A percentile compares a stretch with the other conserved stretches of the same genome.
These are phyloP conservation scores for Fusarium aywerte DNA, from an alignment of 2,329 filamentous ascomycete species.

Conservation along the genomic window DNA sequence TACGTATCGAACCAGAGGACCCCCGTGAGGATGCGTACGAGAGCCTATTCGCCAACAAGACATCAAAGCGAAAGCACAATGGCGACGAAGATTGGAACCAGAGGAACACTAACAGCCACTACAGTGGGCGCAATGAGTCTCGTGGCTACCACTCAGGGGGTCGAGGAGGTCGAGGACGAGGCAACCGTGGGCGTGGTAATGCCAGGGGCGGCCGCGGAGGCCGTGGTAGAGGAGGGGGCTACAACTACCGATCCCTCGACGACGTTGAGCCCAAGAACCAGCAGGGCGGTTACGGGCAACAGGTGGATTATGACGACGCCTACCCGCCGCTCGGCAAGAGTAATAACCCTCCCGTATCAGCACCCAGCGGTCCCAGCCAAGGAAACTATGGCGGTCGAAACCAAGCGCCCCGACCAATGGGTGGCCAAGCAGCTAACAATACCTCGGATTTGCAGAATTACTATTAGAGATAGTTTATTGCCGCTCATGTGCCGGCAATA, in stretches of 20 bases:
- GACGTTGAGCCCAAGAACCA: constrained; percentile 66
- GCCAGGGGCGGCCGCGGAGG: constrained; percentile 56
- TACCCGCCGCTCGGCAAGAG: constrained; percentile 43
- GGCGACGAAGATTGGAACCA: constrained; percentile 58
- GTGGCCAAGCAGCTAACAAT: constrained; percentile 36
- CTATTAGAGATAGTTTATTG: constrained; percentile 40
- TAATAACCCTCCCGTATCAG: constrained; percentile 33
- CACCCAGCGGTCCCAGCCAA: constrained; percentile 40
- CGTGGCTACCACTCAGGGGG: constrained; percentile 58
- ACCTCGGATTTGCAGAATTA: constrained; percentile 45
- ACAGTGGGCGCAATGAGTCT: constrained; percentile 55
- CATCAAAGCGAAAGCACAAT: constrained; percentile 68
- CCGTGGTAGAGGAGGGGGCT: constrained; percentile 61
- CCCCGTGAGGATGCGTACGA: constrained; percentile 71
- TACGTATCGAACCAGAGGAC: constrained; percentile 81
- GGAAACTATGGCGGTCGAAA: constrained; percentile 32
- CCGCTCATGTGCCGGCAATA: not conserved
- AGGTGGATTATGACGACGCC: constrained; percentile 62
- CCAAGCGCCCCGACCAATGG: constrained; percentile 41
- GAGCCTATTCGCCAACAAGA: constrained; percentile 68
- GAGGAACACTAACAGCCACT: constrained; percentile 49
- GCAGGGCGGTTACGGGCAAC: constrained; percentile 55
- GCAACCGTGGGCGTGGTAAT: constrained; percentile 52
- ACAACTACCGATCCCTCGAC: constrained; percentile 74
- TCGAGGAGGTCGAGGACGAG: constrained; percentile 54